Evolutionary conservation across 129 eudicot species (phyloP).

Genomic region (Deinandra increscens): DNA sequence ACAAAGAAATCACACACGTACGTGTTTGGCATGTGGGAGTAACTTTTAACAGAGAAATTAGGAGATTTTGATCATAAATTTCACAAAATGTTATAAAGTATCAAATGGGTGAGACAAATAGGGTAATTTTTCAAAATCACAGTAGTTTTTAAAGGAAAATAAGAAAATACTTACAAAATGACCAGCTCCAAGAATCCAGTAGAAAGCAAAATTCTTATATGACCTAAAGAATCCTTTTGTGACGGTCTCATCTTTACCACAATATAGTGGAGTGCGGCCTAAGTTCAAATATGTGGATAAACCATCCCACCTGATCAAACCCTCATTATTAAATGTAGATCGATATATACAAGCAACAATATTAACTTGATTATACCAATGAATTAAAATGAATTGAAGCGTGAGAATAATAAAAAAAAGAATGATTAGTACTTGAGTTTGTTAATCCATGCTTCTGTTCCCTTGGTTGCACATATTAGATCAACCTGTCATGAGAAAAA

Average conservation of each 20-base stretch:
- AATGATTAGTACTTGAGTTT: constrained; percentile 67
- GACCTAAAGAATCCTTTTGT: constrained; percentile 51
- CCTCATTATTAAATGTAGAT: too few relatives aligned
- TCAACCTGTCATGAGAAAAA: constrained; percentile 43
- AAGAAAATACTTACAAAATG: constrained; percentile 49
- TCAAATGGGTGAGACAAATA: too few relatives aligned
- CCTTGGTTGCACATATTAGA: constrained; percentile 60
- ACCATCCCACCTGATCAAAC: constrained; percentile 51
- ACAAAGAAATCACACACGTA: too few relatives aligned
- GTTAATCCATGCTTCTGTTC: constrained; percentile 54
- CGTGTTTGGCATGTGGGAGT: too few relatives aligned
- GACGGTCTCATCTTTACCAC: constrained; percentile 25
- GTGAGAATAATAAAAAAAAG: neutral
- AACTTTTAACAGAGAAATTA: too few relatives aligned
- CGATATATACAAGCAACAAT: too few relatives aligned
- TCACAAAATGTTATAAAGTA: too few relatives aligned
- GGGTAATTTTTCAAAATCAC: too few relatives aligned
- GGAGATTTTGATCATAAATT: too few relatives aligned
- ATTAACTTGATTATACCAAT: too few relatives aligned
- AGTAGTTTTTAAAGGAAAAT: too few relatives aligned
- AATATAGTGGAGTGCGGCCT: constrained; percentile 39
- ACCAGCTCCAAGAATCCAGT: constrained; percentile 64
- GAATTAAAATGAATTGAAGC: neutral
- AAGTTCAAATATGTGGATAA: constrained; percentile 29
- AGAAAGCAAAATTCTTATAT: constrained; percentile 45